A percentile compares a stretch with the other conserved stretches of the same genome.
Conservation (phyloP, 306 rosid genomes). For the Vigna mungo region DNA sequence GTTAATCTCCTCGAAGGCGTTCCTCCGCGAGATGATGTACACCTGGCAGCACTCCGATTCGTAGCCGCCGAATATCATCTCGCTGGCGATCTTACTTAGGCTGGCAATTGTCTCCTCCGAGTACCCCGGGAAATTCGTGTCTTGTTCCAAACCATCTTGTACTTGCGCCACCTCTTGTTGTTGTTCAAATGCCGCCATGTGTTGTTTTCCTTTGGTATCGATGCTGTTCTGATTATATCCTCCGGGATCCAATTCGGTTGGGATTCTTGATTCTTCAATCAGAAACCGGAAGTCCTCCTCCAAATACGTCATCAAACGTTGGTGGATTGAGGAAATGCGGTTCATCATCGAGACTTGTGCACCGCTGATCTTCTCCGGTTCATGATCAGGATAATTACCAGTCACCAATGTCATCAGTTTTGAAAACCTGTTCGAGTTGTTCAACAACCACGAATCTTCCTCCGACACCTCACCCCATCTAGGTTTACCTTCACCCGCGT, state of each 20-base stretch:
- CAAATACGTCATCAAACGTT: conserved; percentile 61
- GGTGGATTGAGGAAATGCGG: conserved; percentile 56
- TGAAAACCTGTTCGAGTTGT: conserved; percentile 54
- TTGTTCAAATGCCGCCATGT: background rate
- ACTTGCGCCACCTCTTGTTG: background rate
- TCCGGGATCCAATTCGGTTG: conserved; percentile 38
- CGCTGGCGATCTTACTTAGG: conserved; percentile 49
- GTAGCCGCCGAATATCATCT: conserved; percentile 55
- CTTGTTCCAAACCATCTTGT: conserved; percentile 32
- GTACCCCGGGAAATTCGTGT: conserved; percentile 50
- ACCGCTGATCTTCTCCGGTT: background rate
- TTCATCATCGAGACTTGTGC: conserved; percentile 50
- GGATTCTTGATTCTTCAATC: conserved; percentile 57
- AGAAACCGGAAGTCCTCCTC: conserved; percentile 72
- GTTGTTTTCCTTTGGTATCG: conserved; percentile 45
- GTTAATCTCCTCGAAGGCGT: conserved; percentile 50
- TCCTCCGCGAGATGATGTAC: conserved; percentile 54
- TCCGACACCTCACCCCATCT: conserved; percentile 50
- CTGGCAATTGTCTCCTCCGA: conserved; percentile 47
- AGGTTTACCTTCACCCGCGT: conserved; percentile 33
- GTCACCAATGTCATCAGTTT: conserved; percentile 42
- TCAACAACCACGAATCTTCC: conserved; percentile 57
- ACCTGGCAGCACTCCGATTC: conserved; percentile 61
- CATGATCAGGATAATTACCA: background rate
- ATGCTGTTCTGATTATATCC: background rate